Evolutionary conservation across 805 yeast species (phyloP), one percentile per base, ranked within the genome.

Genomic region (Metschnikowia bowlesiae): DNA sequence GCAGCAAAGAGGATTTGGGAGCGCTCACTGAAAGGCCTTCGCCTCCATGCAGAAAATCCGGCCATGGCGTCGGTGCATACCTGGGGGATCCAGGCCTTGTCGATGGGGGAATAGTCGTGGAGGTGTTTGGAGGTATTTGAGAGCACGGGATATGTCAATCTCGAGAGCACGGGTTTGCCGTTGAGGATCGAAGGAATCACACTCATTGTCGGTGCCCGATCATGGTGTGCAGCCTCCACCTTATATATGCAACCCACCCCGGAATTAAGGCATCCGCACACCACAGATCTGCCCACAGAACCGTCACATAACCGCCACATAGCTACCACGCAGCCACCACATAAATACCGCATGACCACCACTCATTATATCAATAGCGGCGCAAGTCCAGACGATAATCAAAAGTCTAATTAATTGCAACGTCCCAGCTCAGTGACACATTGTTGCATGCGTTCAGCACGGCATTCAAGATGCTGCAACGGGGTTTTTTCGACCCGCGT

Each of bases 1-100:
- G 62, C 65, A 4, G 49, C 52, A 30, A 51, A 35, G n/a, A 69
- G 55, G 4, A 70, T 56, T 8, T 45, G 43, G 3, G 59, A 39
- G 26, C 63, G 58, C 13, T 65, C 61, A 0, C 35, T n/a, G 16
- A 44, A 50, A 1, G 60, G 41, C 14, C 50, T 47, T 5, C 38
- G 9, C 10, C 58, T 51, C 74, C 74, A 69, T 39, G 54, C 52
- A 8, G 51, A 46, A 41, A 66, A 66, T 6, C 73, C 74, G 7
- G 44, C 18, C 33, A 59, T 43, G 4, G 72, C 54, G 32, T 50
- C 52, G 9, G 44, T 42, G 51, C 66, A 61, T 14, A 67, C 47
- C 3, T 41, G 41, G 6, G 47, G 49, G 2, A 63, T 28, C 22
- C 30, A 14, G 4, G 49, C 28, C 18, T 46, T 36, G 16, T 52